phyloP scores from a whole-genome alignment of 2,329 filamentous ascomycete genomes.

The Grosmannia huntii region DNA sequence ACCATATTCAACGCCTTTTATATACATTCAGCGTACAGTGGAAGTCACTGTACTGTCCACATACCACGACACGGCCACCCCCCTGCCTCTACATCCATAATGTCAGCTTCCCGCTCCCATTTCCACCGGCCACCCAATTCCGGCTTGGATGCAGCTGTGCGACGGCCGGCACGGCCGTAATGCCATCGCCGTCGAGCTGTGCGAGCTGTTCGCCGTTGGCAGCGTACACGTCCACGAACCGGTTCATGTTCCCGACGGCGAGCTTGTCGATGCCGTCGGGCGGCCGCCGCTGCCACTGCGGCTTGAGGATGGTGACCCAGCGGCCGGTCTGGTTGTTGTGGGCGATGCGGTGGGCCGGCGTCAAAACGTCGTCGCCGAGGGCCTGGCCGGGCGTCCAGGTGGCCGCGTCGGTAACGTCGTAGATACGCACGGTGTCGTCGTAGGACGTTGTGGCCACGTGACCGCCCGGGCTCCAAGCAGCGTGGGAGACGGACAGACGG shows the following conservation, averaged over 20 bases:
- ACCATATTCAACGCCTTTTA: no score
- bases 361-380: constrained; percentile 48
- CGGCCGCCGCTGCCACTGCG: constrained; percentile 76
- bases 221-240: constrained; percentile 86
- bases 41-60: no score
- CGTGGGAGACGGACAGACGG: constrained; percentile 78
- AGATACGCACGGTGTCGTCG: constrained; percentile 89
- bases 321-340: constrained; percentile 96
- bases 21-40: no score
- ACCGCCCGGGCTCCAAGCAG: constrained; percentile 74
- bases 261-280: constrained; percentile 74
- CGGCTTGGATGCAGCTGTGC: constrained; percentile 76
- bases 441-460: constrained; percentile 88
- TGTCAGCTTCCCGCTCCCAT: constrained; percentile 81
- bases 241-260: constrained; percentile 92
- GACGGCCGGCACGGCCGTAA: constrained; percentile 89
- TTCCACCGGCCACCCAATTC: constrained; percentile 90
- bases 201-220: constrained; percentile 74
- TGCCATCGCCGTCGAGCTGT: constrained; percentile 75
- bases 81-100: constrained; percentile 69
- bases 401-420: constrained; percentile 54
- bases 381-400: constrained; percentile 47
- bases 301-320: constrained; percentile 78
- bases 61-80: no score
- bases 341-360: constrained; percentile 53